A percentile compares a stretch with the other conserved stretches of the same genome.
These are phyloP conservation scores for Boletus huronensis DNA, from an alignment of 768 basidiomycete genomes.

Conservation along the genomic window DNA sequence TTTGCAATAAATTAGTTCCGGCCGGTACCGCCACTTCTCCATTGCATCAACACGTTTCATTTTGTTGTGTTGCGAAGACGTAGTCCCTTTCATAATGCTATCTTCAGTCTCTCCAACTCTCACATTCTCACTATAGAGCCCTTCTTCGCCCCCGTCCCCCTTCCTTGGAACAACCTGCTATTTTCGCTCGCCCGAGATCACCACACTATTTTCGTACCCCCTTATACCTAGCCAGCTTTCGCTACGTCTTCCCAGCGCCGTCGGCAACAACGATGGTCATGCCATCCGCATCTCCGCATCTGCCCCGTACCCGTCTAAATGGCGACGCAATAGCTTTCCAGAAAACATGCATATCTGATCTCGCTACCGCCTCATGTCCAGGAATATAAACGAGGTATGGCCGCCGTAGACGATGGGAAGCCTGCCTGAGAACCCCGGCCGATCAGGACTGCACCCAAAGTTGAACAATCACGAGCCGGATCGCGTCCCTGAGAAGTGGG, in stretches of 20 bases:
- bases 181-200: slow-evolving; percentile 17
- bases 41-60: slow-evolving; percentile 1
- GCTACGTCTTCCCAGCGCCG: not conserved
- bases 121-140: slow-evolving; percentile 13
- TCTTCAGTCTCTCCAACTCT: not conserved
- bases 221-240: not conserved
- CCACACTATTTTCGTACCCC: slow-evolving; percentile 6
- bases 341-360: not conserved
- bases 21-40: slow-evolving; percentile 9
- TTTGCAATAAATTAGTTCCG: slow-evolving; percentile 13
- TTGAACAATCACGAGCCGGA: slow-evolving; percentile 17
- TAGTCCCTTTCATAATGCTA: slow-evolving; percentile 6
- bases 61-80: not conserved
- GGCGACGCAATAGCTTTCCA: not conserved
- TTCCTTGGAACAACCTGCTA: slow-evolving; percentile 7
- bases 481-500: slow-evolving; percentile 1
- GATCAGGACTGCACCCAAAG: not conserved
- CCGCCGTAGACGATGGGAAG: slow-evolving; percentile 9
- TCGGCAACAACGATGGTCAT: not conserved
- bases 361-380: not conserved
- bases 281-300: not conserved
- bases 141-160: slow-evolving; percentile 7
- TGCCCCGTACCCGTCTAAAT: not conserved
- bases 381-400: slow-evolving; percentile 1
- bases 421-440: slow-evolving; percentile 2